Percentiles rank a stretch among this genome's conserved stretches.
Evolutionary conservation across 2,329 filamentous ascomycete genomes (phyloP).

Genomic region (Diaporthe aspalathi): DNA sequence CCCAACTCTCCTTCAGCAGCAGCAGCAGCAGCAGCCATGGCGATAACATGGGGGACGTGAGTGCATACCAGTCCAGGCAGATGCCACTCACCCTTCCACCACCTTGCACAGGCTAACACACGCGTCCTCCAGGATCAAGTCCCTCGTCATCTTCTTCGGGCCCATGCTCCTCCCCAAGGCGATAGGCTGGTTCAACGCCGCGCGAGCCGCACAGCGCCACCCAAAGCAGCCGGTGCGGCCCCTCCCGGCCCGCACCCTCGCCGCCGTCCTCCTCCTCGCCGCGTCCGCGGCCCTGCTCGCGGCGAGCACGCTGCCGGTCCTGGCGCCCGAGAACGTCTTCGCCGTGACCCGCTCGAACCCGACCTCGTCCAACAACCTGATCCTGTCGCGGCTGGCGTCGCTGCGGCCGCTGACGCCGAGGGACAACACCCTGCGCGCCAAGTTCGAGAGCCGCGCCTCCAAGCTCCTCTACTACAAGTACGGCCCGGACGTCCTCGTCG

Average conservation of each 20-base stretch:
- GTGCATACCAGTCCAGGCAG: conserved; percentile 42
- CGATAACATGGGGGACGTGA: conserved; percentile 62
- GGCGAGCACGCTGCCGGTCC: conserved; percentile 72
- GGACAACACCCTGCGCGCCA: conserved; percentile 75
- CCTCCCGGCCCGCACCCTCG: conserved; percentile 68
- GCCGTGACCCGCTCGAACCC: conserved; percentile 80
- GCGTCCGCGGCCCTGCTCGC: conserved; percentile 64
- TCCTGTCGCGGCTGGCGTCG: conserved; percentile 79
- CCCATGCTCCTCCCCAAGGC: conserved; percentile 77
- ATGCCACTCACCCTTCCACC: not conserved
- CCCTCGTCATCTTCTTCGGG: conserved; percentile 72
- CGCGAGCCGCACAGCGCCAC: conserved; percentile 56
- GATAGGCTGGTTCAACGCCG: conserved; percentile 72
- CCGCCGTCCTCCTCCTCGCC: conserved; percentile 66
- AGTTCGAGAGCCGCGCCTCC: conserved; percentile 77
- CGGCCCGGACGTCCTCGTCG: conserved; percentile 78
- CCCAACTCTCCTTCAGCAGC: conserved; percentile 5
- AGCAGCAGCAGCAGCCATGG: conserved; percentile 47
- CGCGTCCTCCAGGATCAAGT: conserved; percentile 58
- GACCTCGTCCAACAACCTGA: conserved; percentile 84
- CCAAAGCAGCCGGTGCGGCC: conserved; percentile 64
- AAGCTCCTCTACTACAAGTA: conserved; percentile 85
- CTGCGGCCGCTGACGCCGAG: conserved; percentile 66
- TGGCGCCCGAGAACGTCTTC: conserved; percentile 87
- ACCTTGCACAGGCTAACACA: not conserved